phyloP scores from a whole-genome alignment of 2,329 filamentous ascomycete genomes.

The Cercospora sojina region DNA sequence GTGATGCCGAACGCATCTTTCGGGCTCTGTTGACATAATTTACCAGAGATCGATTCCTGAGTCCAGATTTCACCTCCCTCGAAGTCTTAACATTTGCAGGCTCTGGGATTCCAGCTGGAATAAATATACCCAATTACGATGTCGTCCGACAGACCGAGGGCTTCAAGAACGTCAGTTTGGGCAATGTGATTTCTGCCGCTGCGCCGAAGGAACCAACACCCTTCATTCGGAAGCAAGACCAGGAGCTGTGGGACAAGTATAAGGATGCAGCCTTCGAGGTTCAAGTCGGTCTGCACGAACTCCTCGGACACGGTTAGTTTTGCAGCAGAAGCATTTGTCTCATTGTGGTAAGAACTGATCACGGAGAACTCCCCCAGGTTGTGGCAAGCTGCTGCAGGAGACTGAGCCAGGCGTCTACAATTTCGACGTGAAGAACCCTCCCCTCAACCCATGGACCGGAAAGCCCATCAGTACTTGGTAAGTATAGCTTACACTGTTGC shows the following conservation, averaged over 20 bases:
- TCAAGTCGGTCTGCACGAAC: slow-evolving; percentile 90
- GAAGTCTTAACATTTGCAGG: slow-evolving; percentile 82
- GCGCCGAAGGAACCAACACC: slow-evolving; percentile 89
- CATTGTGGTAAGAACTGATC: background rate
- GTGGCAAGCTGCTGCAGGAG: slow-evolving; percentile 90
- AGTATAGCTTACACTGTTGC: background rate
- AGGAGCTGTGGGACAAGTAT: slow-evolving; percentile 75
- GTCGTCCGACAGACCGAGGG: slow-evolving; percentile 78
- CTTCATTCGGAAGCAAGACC: slow-evolving; percentile 78
- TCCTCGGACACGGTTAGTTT: slow-evolving; percentile 64
- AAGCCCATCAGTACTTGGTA: slow-evolving; percentile 75
- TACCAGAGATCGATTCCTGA: slow-evolving; percentile 74
- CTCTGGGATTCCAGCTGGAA: slow-evolving; percentile 58
- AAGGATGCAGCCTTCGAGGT: slow-evolving; percentile 90
- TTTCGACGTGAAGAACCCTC: slow-evolving; percentile 80
- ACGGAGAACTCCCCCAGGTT: slow-evolving; percentile 73
- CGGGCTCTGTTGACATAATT: background rate
- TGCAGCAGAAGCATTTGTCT: slow-evolving; percentile 35
- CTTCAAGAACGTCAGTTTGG: slow-evolving; percentile 91
- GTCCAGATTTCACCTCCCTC: slow-evolving; percentile 91
- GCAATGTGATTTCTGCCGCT: slow-evolving; percentile 89
- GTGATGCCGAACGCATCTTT: background rate
- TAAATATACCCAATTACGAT: slow-evolving; percentile 60
- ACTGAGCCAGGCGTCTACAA: slow-evolving; percentile 79
- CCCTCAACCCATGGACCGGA: slow-evolving; percentile 73